Conservation (phyloP, 2,329 filamentous ascomycete species). For the Fusarium lyarnte region DNA sequence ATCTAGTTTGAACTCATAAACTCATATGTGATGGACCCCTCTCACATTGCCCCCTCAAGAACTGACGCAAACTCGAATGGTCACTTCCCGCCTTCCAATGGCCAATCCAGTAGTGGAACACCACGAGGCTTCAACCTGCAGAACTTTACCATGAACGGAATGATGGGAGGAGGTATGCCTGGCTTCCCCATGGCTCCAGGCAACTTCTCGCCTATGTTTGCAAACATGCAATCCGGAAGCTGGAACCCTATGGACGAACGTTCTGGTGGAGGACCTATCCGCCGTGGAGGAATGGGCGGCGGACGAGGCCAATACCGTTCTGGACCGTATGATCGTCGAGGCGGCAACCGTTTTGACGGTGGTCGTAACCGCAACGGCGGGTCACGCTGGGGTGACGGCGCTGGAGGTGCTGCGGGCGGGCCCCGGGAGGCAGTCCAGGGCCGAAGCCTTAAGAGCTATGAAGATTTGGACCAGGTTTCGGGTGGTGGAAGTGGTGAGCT, state of each 20-base stretch:
- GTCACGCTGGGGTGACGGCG: slow-evolving; percentile 78
- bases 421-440: slow-evolving; percentile 93
- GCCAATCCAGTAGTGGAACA: slow-evolving; percentile 81
- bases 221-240: slow-evolving; percentile 57
- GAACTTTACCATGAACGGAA: slow-evolving; percentile 70
- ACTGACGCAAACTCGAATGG: slow-evolving; percentile 96
- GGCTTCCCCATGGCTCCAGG: slow-evolving; percentile 63
- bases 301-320: slow-evolving; percentile 66
- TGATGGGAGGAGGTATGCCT: slow-evolving; percentile 64
- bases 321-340: slow-evolving; percentile 79
- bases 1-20: slow-evolving; percentile 87
- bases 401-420: slow-evolving; percentile 79
- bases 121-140: slow-evolving; percentile 91
- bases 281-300: slow-evolving; percentile 69
- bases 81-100: slow-evolving; percentile 85
- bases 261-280: slow-evolving; percentile 74
- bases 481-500: slow-evolving; percentile 81
- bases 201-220: slow-evolving; percentile 65
- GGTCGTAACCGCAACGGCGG: slow-evolving; percentile 59
- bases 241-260: slow-evolving; percentile 67
- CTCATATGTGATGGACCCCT: slow-evolving; percentile 90
- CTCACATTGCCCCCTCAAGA: slow-evolving; percentile 91
- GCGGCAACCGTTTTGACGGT: slow-evolving; percentile 63
- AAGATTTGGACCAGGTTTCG: slow-evolving; percentile 90
- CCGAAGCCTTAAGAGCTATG: slow-evolving; percentile 93